These are phyloP conservation scores for Penicillium cinerascens DNA, from an alignment of 495 filamentous ascomycete genomes.

Conservation along the genomic window DNA sequence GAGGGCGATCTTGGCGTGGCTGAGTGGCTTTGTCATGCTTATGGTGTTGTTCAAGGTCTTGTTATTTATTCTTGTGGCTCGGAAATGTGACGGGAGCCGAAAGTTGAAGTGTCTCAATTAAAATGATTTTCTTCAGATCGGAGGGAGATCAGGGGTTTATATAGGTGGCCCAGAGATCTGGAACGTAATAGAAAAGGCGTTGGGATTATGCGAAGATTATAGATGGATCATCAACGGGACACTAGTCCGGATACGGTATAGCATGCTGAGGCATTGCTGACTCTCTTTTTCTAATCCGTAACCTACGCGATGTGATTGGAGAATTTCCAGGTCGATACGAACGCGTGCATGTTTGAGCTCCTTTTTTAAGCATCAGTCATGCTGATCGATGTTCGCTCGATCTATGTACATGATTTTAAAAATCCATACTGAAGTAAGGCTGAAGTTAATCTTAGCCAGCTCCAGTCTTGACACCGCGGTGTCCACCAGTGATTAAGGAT, in stretches of 20 bases:
- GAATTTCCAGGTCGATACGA: background rate
- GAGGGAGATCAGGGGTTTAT: conserved; percentile 2
- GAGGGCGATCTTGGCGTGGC: conserved; percentile 59
- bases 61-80: background rate
- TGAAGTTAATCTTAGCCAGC: too few relatives aligned
- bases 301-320: background rate
- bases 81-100: background rate
- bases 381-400: background rate
- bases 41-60: background rate
- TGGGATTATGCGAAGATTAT: conserved; percentile 21
- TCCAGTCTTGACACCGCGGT: too few relatives aligned
- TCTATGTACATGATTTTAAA: background rate
- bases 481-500: too few relatives aligned
- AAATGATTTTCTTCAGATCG: background rate
- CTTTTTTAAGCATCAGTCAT: background rate
- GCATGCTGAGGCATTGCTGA: conserved; percentile 12
- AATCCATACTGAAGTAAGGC: too few relatives aligned
- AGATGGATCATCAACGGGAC: conserved; percentile 6
- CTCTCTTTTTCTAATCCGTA: background rate
- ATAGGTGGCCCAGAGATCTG: conserved; percentile 1
- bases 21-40: conserved; percentile 52
- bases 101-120: background rate
- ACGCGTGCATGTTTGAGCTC: background rate
- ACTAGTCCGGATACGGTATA: conserved; percentile 1
- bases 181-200: conserved; percentile 11